Base-by-base conservation (phyloP, 116 monocot genomes). In the Iris pallida region DNA sequence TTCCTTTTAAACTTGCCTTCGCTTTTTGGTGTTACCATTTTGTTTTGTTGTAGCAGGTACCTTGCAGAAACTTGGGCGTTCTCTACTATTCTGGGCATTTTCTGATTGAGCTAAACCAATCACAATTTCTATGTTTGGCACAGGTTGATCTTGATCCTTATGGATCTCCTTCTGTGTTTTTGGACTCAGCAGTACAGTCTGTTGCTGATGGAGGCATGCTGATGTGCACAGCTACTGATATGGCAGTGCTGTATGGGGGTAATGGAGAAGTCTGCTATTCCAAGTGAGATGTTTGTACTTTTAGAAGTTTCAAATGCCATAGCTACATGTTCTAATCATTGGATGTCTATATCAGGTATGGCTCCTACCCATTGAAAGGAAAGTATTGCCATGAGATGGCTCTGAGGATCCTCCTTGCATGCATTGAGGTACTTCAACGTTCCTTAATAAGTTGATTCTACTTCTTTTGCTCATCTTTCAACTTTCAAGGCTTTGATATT, bases 81-180 rank as follows among this genome's bases (percentile, higher is more conserved):
- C 30, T 30, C 3, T 30, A 30, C 30, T 30, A 30, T 30, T 30
- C 30, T 30, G 2, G 30, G 30, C 0, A 30, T 30, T 30, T 30
- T 30, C 30, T 30, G 30, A 30, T 30, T 30, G 30, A 30, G 30
- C 30, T 30, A 30, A 30, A 30, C 30, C 30, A 30, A 30, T 3
- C 30, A 30, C 30, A 30, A 30, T 30, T 30, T 30, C 30, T 30
- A 30, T 30, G 30, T 30, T 0, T 30, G 30, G 30, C 3, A 3
- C 76, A 90, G 94, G 86, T 94, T 87, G 94, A 94, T 72, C 82
- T 94, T 72, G 94, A 94, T 79, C 94, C 94, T 30, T 94, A 90
- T 83, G 94, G 94, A 69, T 78, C 94, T 42, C 94, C 94, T 53
- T 86, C 85, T 54, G 75, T 80, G n/a, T 90, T 94, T 65, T 76